Evolutionary conservation across 306 rosid genomes (phyloP), one percentile per base, ranked within the genome.

Genomic region (Ceratonia siliqua): DNA sequence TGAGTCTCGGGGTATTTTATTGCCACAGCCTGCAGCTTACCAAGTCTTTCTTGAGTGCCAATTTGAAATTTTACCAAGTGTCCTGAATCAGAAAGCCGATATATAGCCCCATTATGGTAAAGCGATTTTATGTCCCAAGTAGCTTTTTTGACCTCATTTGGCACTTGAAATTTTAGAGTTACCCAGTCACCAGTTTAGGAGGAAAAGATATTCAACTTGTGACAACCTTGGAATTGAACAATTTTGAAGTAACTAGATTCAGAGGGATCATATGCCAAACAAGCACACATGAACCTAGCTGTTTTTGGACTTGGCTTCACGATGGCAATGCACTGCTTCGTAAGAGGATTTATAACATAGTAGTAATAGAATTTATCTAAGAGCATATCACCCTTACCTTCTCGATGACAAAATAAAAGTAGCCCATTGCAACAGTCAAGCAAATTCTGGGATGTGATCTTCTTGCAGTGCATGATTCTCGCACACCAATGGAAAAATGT

Each of bases 201-300:
- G 1, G 79, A 75, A 25, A 75, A 75, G 17, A 75, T 3, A 1
- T 53, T 52, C 0, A 63, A 1, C 9, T 18, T n/a, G n/a, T n/a
- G 33, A 8, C 2, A 2, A 38, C 64, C 43, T 7, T 64, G 64
- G 39, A 75, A 52, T 0, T 39, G 73, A 8, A 75, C 61, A 4
- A 75, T 64, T 15, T 17, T 75, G 6, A 75, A 64, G 2, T 24
- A 63, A 43, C 54, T 11, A n/a, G 73, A 75, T 2, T 75, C 72
- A 0, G 8, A 0, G 10, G 72, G 53, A 3, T 75, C 65, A 75
- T 75, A 75, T 0, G 79, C 72, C 21, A 75, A 17, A 5, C 64
- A 41, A 12, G 54, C 79, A 25, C 38, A 52, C 1, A 53, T 50
- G 12, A 10, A 75, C 1, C 7, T 9, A 0, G 43, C 10, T 7